phyloP scores from a whole-genome alignment of 441 rosid species.

The Populus trichocarpa region DNA sequence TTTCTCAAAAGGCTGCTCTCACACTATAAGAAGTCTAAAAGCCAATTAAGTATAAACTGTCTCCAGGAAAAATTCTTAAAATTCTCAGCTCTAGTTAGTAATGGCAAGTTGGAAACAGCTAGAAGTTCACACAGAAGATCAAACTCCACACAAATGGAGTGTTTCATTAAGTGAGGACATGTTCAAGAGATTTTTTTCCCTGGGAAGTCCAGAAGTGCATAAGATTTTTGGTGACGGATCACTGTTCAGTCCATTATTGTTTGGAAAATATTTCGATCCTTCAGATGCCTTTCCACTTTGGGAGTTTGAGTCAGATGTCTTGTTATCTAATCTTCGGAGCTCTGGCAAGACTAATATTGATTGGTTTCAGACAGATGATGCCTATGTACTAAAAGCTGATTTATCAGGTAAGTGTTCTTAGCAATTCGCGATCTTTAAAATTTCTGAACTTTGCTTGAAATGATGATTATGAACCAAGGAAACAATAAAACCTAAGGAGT shows the following conservation, averaged over 20 bases:
- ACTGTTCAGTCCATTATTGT: conserved; percentile 72
- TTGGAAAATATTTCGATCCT: conserved; percentile 87
- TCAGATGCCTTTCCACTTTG: conserved; percentile 91
- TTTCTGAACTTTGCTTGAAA: background rate
- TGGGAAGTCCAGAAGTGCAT: conserved; percentile 35
- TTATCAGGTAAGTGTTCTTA: conserved; percentile 52
- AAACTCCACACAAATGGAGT: conserved; percentile 64
- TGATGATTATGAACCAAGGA: background rate
- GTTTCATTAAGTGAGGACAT: conserved; percentile 54
- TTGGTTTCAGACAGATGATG: conserved; percentile 71
- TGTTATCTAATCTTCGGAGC: conserved; percentile 53
- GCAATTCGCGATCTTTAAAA: background rate
- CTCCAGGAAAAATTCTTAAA: conserved; percentile 8
- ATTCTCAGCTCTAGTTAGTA: background rate
- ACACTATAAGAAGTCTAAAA: conserved; percentile 25
- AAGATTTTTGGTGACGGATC: conserved; percentile 83
- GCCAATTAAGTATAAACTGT: background rate
- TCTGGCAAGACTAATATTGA: conserved; percentile 59
- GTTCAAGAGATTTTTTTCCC: conserved; percentile 47
- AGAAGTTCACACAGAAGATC: conserved; percentile 59
- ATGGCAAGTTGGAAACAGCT: conserved; percentile 48
- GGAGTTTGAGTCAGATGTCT: conserved; percentile 71
- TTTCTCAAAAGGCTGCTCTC: conserved; percentile 21
- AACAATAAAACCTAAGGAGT: background rate
- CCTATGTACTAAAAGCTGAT: conserved; percentile 67